phyloP scores from a whole-genome alignment of 1,284 basidiomycete species.

The Cryptococcus depauperatus region DNA sequence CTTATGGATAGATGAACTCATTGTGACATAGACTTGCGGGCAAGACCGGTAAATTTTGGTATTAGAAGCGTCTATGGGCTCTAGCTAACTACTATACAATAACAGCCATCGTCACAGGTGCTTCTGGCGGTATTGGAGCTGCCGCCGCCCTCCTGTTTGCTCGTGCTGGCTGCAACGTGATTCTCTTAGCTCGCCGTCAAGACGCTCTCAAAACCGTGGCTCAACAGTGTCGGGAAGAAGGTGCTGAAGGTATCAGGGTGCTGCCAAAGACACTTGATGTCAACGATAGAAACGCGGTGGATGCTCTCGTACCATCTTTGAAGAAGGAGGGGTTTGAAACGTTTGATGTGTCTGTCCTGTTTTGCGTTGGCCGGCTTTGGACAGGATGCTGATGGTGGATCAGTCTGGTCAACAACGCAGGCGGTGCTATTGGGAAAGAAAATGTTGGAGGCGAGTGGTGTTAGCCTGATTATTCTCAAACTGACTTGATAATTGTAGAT shows the following conservation, averaged over 20 bases:
- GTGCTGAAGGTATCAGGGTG: slow-evolving; percentile 22
- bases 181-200: slow-evolving; percentile 31
- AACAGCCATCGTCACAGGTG: slow-evolving; percentile 35
- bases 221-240: slow-evolving; percentile 18
- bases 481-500: background rate
- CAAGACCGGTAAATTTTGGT: slow-evolving; percentile 6
- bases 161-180: slow-evolving; percentile 32
- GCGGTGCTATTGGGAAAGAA: slow-evolving; percentile 39
- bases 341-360: slow-evolving; percentile 31
- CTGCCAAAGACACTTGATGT: slow-evolving; percentile 32
- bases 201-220: slow-evolving; percentile 31
- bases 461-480: background rate
- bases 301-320: slow-evolving; percentile 15
- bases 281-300: slow-evolving; percentile 25
- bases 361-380: background rate
- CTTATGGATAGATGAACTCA: too few species aligned
- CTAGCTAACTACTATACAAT: background rate
- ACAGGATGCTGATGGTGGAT: background rate
- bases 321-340: slow-evolving; percentile 23
- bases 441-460: slow-evolving; percentile 31
- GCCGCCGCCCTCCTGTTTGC: slow-evolving; percentile 36
- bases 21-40: slow-evolving; percentile 1
- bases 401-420: slow-evolving; percentile 44
- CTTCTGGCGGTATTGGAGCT: slow-evolving; percentile 37
- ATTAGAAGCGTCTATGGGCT: background rate